Evolutionary conservation across 1,139 yeast genomes (phyloP), one percentile per base, ranked within the genome.

Genomic region (Maudiozyma humilis): DNA sequence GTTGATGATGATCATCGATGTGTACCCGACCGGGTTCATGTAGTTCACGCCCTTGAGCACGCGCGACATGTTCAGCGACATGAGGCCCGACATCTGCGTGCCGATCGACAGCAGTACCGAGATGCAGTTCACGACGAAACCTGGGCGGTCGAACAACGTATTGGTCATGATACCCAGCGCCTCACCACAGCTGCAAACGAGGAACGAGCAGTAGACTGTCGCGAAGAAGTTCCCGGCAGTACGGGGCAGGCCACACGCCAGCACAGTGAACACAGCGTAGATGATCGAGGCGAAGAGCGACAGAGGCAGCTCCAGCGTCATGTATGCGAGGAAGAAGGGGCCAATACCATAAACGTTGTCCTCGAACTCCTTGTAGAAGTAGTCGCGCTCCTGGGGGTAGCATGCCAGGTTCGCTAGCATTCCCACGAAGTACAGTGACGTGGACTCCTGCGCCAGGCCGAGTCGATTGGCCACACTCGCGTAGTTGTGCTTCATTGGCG

Each of bases 81-180:
- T 73, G 4, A 89, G 70, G n/a, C 95, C 96, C 3, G 87, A 86
- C 93, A 86, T 83, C 54, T 82, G 77, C 15, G 82, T 75, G 6
- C 89, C 91, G 46, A 85, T 66, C 3, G 84, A 74, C 41, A 83
- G 64, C 29, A 82, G 58, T 8, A 78, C 73, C 0, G 88, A 73
- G 39, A 86, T 73, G 4, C 85, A 64, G 55, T 83, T 85, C 19
- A 84, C 76, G 0, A 93, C 94, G 52, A 86, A 73, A 0, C 95
- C 95, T 44, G 85, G 75, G 57, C 86, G 89, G 45, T 72, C 69
- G 55, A 86, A 79, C 0, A 82, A 53, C n/a, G 89, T 78, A 56
- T 84, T 84, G 50, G 86, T 79, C 40, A 82, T 69, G 6, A 86
- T 82, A 0, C 95, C 95, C 37, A 86, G 67, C 1, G 91, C 81